These are phyloP conservation scores for Collybia sordida DNA, from an alignment of 768 basidiomycete species.

Conservation along the genomic window DNA sequence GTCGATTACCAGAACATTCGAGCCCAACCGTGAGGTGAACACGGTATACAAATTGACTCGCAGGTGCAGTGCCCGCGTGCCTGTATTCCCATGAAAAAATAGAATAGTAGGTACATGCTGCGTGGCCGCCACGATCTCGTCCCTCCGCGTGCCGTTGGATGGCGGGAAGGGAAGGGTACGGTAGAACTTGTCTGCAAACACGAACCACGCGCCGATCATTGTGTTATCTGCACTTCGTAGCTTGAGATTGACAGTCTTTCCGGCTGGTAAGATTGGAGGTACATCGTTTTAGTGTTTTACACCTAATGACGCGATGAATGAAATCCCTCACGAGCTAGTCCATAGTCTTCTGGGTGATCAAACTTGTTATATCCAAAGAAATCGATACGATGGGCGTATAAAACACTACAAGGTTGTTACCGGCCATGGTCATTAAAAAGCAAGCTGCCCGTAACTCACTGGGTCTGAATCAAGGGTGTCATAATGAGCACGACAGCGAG, in stretches of 20 bases:
- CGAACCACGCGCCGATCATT: conserved; percentile 66
- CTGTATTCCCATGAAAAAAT: conserved; percentile 76
- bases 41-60: conserved; percentile 52
- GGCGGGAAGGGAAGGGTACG: conserved; percentile 30
- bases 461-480: conserved; percentile 38
- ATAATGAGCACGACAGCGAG: conserved; percentile 29
- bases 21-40: conserved; percentile 48
- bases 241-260: conserved; percentile 58
- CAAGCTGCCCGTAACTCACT: conserved; percentile 20
- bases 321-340: conserved; percentile 36
- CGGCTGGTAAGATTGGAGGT: conserved; percentile 35
- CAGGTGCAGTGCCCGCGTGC: conserved; percentile 51
- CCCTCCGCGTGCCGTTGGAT: conserved; percentile 31
- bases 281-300: neutral
- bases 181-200: conserved; percentile 54
- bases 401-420: conserved; percentile 20
- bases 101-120: conserved; percentile 54
- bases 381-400: conserved; percentile 39
- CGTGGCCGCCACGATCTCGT: conserved; percentile 27
- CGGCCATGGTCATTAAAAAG: neutral
- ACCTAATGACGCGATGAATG: neutral
- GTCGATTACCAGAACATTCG: conserved; percentile 68
- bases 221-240: conserved; percentile 65
- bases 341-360: conserved; percentile 38
- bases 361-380: conserved; percentile 34